Conservation (phyloP, 441 rosid species). For the Adansonia madagascariensis region DNA sequence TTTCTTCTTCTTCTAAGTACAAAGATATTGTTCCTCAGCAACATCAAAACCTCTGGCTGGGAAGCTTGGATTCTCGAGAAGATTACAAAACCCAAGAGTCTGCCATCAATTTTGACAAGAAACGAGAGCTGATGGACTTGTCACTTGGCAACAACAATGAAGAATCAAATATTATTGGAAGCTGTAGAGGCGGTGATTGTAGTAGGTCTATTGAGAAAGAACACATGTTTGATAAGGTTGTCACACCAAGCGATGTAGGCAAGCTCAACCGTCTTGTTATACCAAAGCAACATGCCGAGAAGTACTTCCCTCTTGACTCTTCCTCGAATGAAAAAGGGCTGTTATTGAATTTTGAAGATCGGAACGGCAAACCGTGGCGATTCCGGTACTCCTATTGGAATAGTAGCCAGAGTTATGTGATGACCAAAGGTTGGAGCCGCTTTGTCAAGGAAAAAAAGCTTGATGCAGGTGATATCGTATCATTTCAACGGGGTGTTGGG, state of each 20-base stretch:
- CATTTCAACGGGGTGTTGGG: slow-evolving; percentile 81
- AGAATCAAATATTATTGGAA: slow-evolving; percentile 24
- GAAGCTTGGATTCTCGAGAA: slow-evolving; percentile 33
- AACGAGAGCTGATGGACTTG: slow-evolving; percentile 54
- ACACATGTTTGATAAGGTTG: slow-evolving; percentile 74
- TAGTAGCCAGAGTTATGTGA: slow-evolving; percentile 95
- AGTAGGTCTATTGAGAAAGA: slow-evolving; percentile 51
- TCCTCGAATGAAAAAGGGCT: slow-evolving; percentile 80
- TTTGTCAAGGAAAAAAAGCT: slow-evolving; percentile 96
- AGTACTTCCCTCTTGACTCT: slow-evolving; percentile 80
- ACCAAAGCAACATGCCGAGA: slow-evolving; percentile 96
- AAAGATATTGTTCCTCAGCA: slow-evolving; percentile 32
- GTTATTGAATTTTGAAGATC: slow-evolving; percentile 80
- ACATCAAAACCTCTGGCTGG: slow-evolving; percentile 35
- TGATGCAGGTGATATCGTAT: slow-evolving; percentile 87
- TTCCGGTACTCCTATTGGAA: slow-evolving; percentile 97
- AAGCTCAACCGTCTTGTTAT: slow-evolving; percentile 90
- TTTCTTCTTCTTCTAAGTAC: slow-evolving; percentile 37
- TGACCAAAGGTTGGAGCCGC: slow-evolving; percentile 99
- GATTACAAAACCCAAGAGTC: slow-evolving; percentile 28
- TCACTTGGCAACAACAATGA: slow-evolving; percentile 52
- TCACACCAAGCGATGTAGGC: slow-evolving; percentile 87
- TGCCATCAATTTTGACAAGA: slow-evolving; percentile 35
- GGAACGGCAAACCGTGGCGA: slow-evolving; percentile 84
- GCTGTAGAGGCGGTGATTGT: slow-evolving; percentile 19